Evolutionary conservation across 1,139 yeast species (phyloP).

Genomic region (Blastobotrys proliferans): DNA sequence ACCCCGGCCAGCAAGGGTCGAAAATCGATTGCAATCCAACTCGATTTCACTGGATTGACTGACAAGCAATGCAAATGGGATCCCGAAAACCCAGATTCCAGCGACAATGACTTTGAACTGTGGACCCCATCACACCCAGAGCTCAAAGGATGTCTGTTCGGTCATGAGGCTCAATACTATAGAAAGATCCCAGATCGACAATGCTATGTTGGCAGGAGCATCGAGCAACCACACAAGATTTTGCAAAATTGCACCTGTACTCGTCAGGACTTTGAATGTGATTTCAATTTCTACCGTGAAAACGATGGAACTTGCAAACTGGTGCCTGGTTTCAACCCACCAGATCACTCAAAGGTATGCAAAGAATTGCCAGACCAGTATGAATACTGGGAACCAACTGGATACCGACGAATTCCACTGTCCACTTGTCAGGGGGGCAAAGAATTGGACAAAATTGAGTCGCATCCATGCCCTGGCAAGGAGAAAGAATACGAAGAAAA

Average conservation of each 20-base stretch:
- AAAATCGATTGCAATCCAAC: conserved; percentile 43
- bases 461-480: conserved; percentile 85
- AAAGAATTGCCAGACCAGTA: conserved; percentile 47
- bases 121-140: conserved; percentile 77
- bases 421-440: conserved; percentile 75
- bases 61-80: conserved; percentile 66
- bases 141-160: conserved; percentile 67
- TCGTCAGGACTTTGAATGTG: conserved; percentile 90
- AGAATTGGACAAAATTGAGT: conserved; percentile 60
- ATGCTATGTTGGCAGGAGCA: conserved; percentile 67
- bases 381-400: conserved; percentile 76
- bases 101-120: conserved; percentile 73
- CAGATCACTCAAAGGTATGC: conserved; percentile 65
- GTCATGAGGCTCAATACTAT: conserved; percentile 75
- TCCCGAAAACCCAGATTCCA: conserved; percentile 51
- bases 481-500: conserved; percentile 57
- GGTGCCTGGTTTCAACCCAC: conserved; percentile 64
- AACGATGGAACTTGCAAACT: conserved; percentile 83
- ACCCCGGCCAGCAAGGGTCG: conserved; percentile 41
- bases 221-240: conserved; percentile 56
- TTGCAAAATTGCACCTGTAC: conserved; percentile 76
- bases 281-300: conserved; percentile 69
- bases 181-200: conserved; percentile 64
- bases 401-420: conserved; percentile 69
- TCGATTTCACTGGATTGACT: conserved; percentile 71